These are phyloP conservation scores for Avicennia marina DNA, from an alignment of 257 asterid genomes.

Conservation along the genomic window DNA sequence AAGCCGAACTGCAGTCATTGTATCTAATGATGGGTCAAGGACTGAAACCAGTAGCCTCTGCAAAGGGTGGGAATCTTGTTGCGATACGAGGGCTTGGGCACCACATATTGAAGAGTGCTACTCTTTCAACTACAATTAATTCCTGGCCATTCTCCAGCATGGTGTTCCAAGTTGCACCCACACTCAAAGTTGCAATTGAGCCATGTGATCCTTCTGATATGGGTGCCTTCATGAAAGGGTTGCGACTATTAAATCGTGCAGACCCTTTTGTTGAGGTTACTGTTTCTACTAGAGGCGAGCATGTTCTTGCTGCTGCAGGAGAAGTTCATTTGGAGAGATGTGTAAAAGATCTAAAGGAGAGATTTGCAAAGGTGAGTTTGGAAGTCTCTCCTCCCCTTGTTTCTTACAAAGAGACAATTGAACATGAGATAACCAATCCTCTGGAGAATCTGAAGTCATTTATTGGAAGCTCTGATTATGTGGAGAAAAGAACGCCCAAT, in stretches of 20 bases:
- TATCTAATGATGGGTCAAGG: conserved; percentile 98
- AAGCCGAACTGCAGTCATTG: conserved; percentile 64
- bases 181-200: conserved; percentile 90
- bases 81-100: conserved; percentile 96
- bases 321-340: conserved; percentile 98
- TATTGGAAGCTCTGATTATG: conserved; percentile 48
- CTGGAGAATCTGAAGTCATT: conserved; percentile 59
- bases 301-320: conserved; percentile 95
- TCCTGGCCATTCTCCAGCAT: conserved; percentile 96
- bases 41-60: conserved; percentile 68
- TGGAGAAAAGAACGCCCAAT: conserved; percentile 76
- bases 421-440: conserved; percentile 52
- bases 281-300: conserved; percentile 86
- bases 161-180: conserved; percentile 91
- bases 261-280: conserved; percentile 95
- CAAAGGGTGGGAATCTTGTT: conserved; percentile 74
- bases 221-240: conserved; percentile 73
- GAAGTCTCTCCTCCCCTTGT: conserved; percentile 93
- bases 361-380: conserved; percentile 81
- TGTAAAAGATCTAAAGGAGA: conserved; percentile 77
- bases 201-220: conserved; percentile 94
- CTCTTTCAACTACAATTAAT: conserved; percentile 72
- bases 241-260: conserved; percentile 82
- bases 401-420: conserved; percentile 82
- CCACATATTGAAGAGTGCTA: conserved; percentile 85